phyloP scores from a whole-genome alignment of 305 asterid species.

The Solanum hybrid region DNA sequence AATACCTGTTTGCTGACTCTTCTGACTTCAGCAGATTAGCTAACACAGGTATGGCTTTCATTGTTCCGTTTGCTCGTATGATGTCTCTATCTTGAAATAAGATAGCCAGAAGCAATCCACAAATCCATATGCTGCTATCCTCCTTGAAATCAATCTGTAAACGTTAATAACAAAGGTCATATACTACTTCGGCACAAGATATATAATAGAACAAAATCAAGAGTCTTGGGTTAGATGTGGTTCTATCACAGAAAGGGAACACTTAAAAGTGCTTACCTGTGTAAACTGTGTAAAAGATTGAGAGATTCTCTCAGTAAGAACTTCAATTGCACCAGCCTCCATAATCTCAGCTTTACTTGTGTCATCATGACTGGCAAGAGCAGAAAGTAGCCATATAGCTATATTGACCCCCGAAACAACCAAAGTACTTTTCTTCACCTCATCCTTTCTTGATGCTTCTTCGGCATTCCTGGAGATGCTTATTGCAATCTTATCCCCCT shows the following conservation, averaged over 20 bases:
- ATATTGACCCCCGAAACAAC: constrained; percentile 67
- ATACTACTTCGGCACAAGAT: not conserved
- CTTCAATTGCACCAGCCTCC: constrained; percentile 96
- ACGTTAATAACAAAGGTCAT: not conserved
- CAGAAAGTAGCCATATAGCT: constrained; percentile 88
- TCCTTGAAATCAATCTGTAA: constrained; percentile 78
- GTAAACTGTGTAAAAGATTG: constrained; percentile 54
- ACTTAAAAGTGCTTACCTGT: constrained; percentile 32
- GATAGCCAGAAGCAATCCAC: constrained; percentile 72
- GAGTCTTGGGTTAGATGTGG: not conserved
- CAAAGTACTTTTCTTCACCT: constrained; percentile 49
- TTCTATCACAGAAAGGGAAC: not conserved
- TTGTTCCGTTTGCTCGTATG: constrained; percentile 71
- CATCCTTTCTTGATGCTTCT: constrained; percentile 36
- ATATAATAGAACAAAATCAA: constrained; percentile 2
- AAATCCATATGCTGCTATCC: constrained; percentile 83
- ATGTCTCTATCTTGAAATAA: constrained; percentile 88
- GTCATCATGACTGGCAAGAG: constrained; percentile 72
- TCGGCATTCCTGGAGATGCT: constrained; percentile 54
- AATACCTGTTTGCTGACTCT: constrained; percentile 82
- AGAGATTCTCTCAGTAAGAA: constrained; percentile 74
- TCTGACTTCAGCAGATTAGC: constrained; percentile 82
- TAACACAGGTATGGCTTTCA: constrained; percentile 83
- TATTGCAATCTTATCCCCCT: constrained; percentile 40
- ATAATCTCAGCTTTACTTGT: constrained; percentile 63